A percentile compares a stretch with the other conserved stretches of the same genome.
These are phyloP conservation scores for Fusarium chuoi DNA, from an alignment of 2,329 filamentous ascomycete species.

Conservation along the genomic window DNA sequence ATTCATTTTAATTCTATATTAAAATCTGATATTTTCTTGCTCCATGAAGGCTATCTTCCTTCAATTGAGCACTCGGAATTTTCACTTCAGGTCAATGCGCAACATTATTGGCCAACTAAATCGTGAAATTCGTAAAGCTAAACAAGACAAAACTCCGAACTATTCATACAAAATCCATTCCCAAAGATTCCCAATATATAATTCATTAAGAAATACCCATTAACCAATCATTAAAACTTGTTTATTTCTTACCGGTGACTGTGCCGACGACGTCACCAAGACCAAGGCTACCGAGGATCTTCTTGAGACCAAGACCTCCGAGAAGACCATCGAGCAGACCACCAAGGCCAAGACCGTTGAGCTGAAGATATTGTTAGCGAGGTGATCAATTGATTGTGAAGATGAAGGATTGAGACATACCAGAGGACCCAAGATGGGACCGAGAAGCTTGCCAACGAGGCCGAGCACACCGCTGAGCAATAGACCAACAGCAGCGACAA, in stretches of 20 bases:
- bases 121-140: conserved; percentile 30
- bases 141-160: conserved; percentile 25
- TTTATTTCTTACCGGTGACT: conserved; percentile 51
- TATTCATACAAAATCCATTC: conserved; percentile 12
- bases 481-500: conserved; percentile 87
- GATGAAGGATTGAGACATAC: conserved; percentile 7
- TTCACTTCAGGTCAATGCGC: background rate
- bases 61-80: background rate
- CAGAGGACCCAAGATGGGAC: conserved; percentile 40
- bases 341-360: conserved; percentile 84
- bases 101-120: conserved; percentile 22
- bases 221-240: background rate
- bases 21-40: too few relatives aligned
- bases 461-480: conserved; percentile 85
- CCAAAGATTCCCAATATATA: background rate
- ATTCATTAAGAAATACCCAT: conserved; percentile 11
- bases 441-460: conserved; percentile 78
- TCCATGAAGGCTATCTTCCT: too few relatives aligned
- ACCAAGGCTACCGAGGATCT: conserved; percentile 79
- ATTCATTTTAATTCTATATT: too few relatives aligned
- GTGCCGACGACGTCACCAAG: conserved; percentile 60
- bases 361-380: conserved; percentile 48
- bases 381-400: background rate
- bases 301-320: conserved; percentile 79
- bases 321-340: conserved; percentile 82